A percentile compares a stretch with the other conserved stretches of the same genome.
Evolutionary conservation across 2,329 filamentous ascomycete genomes (phyloP).

Genomic region (Monosporascus sp.): DNA sequence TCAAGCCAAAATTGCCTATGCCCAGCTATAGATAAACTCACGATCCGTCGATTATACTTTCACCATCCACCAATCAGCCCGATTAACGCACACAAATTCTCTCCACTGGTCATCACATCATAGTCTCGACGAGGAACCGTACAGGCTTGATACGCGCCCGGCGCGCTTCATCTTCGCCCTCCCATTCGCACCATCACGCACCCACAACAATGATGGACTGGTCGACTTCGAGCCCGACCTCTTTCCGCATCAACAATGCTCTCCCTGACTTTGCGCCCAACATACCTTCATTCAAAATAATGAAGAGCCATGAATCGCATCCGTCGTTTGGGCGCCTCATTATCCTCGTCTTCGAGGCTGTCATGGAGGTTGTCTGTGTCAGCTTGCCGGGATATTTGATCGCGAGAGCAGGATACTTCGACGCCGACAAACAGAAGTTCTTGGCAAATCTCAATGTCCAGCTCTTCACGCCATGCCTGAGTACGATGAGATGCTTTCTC

Average conservation of each 20-base stretch:
- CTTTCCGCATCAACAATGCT: slow-evolving; percentile 35
- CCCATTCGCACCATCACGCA: not conserved
- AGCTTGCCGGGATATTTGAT: slow-evolving; percentile 91
- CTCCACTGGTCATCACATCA: not conserved
- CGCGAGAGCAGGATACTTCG: slow-evolving; percentile 85
- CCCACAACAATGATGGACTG: slow-evolving; percentile 23
- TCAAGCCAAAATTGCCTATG: no score
- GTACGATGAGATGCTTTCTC: slow-evolving; percentile 44
- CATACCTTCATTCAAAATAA: slow-evolving; percentile 35
- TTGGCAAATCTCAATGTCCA: slow-evolving; percentile 93
- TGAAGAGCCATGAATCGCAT: slow-evolving; percentile 47
- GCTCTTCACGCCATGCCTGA: slow-evolving; percentile 94
- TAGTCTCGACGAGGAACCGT: no score
- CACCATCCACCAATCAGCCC: no score
- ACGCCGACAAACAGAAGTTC: slow-evolving; percentile 94
- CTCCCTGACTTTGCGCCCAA: slow-evolving; percentile 23
- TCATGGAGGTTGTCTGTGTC: slow-evolving; percentile 61
- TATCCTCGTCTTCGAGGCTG: slow-evolving; percentile 83
- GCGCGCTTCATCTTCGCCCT: not conserved
- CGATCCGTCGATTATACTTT: no score
- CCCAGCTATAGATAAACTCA: no score
- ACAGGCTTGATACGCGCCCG: no score
- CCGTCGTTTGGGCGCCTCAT: slow-evolving; percentile 65
- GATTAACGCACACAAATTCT: no score
- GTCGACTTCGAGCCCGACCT: slow-evolving; percentile 35